Conservation (phyloP, 164 flowering plant genomes). For the Kalanchoe fedtschenkoi region DNA sequence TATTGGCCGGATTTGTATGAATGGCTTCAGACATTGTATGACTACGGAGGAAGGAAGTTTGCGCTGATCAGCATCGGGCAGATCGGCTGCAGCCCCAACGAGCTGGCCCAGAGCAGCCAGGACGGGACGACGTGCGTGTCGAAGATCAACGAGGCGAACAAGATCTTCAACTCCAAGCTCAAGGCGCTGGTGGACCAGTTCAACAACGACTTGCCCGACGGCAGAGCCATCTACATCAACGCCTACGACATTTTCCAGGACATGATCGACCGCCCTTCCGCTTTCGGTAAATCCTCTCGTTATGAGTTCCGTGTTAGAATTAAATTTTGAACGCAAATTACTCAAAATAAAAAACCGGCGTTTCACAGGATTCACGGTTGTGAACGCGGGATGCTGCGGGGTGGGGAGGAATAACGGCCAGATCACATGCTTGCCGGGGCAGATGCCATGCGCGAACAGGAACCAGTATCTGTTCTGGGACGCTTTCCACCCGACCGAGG, state of each 20-base stretch:
- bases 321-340: background rate
- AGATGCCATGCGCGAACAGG: slow-evolving; percentile 64
- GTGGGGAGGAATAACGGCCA: slow-evolving; percentile 87
- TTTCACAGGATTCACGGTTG: slow-evolving; percentile 50
- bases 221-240: slow-evolving; percentile 43
- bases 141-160: slow-evolving; percentile 41
- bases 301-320: too few species aligned
- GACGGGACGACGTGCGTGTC: slow-evolving; percentile 37
- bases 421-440: slow-evolving; percentile 72
- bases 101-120: slow-evolving; percentile 37
- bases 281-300: slow-evolving; percentile 42
- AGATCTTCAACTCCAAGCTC: slow-evolving; percentile 51
- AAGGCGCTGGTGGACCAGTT: slow-evolving; percentile 44
- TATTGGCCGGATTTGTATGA: background rate
- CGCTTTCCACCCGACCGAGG: slow-evolving; percentile 75
- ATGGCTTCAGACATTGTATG: slow-evolving; percentile 44
- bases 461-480: slow-evolving; percentile 66
- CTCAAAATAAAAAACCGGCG: background rate
- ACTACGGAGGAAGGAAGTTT: slow-evolving; percentile 62
- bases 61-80: slow-evolving; percentile 49
- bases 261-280: slow-evolving; percentile 29
- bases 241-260: slow-evolving; percentile 41
- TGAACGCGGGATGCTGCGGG: slow-evolving; percentile 78
- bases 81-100: slow-evolving; percentile 76
- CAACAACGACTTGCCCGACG: slow-evolving; percentile 49